Evolutionary conservation across 495 filamentous ascomycete genomes (phyloP).

Genomic region (Penicillium arizonense): DNA sequence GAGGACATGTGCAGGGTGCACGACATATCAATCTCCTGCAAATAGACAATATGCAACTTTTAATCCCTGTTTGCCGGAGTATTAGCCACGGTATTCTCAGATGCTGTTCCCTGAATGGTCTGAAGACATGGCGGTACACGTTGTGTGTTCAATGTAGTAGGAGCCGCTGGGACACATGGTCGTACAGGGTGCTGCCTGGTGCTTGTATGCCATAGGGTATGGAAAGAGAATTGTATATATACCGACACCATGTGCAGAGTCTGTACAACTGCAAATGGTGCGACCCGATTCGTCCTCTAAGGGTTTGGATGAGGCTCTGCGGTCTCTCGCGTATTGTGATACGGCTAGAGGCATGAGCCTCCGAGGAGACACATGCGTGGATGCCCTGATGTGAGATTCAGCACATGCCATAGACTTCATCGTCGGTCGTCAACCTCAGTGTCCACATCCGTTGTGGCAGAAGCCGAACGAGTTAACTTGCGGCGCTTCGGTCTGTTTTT

Average conservation of each 20-base stretch:
- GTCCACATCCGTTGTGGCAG: conserved; percentile 24
- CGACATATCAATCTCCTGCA: background rate
- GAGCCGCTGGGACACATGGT: background rate
- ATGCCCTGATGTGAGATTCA: background rate
- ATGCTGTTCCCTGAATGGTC: background rate
- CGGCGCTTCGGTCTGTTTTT: conserved; percentile 27
- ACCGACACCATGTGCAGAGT: conserved; percentile 6
- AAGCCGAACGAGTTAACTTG: conserved; percentile 16
- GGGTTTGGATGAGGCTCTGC: background rate
- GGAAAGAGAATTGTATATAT: background rate
- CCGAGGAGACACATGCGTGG: background rate
- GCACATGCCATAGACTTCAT: background rate
- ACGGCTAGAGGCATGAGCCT: background rate
- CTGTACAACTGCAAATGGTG: conserved; percentile 7
- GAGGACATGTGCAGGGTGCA: background rate
- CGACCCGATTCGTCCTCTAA: conserved; percentile 11
- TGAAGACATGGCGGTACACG: background rate
- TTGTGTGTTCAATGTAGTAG: background rate
- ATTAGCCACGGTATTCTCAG: background rate
- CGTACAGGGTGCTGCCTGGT: background rate
- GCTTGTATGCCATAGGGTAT: background rate
- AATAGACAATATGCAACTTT: background rate
- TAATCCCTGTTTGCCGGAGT: too few relatives aligned
- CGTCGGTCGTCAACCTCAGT: conserved; percentile 21
- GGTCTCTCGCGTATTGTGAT: background rate